phyloP scores from a whole-genome alignment of 148 eudicot genomes.

The Nepenthes gracilis region DNA sequence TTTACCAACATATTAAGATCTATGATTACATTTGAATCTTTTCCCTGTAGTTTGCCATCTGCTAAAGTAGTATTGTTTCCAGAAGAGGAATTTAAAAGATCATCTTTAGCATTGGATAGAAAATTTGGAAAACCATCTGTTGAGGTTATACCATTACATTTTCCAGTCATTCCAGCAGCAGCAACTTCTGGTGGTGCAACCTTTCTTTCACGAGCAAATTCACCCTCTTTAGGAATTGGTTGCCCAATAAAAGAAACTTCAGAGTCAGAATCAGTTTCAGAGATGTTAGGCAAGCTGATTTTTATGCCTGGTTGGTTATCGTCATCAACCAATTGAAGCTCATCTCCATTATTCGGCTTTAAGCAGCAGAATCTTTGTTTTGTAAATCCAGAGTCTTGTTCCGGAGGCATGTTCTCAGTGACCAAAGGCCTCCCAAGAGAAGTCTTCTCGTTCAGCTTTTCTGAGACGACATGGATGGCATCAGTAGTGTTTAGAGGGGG shows the following conservation, averaged over 20 bases:
- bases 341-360: constrained; percentile 18
- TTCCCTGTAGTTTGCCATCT: constrained; percentile 4
- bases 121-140: constrained; percentile 9
- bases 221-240: constrained; percentile 9
- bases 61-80: constrained; percentile 17
- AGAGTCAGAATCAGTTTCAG: constrained; percentile 9
- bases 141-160: constrained; percentile 12
- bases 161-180: constrained; percentile 7
- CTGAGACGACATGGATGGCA: no score
- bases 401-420: constrained; percentile 7
- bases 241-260: constrained; percentile 11
- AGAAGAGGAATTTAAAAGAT: constrained; percentile 13
- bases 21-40: constrained; percentile 21
- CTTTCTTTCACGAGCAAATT: constrained; percentile 11
- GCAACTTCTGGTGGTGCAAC: constrained; percentile 3
- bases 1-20: constrained; percentile 43
- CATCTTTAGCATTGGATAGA: neutral
- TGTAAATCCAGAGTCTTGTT: constrained; percentile 8
- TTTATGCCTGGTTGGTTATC: constrained; percentile 15
- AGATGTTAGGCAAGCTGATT: constrained; percentile 8
- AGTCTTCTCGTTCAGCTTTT: constrained; percentile 5
- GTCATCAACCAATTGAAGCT: constrained; percentile 15
- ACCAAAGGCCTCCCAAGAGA: constrained; percentile 14
- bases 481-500: neutral
- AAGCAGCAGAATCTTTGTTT: constrained; percentile 13